Percentiles rank a stretch among this genome's conserved stretches.
Evolutionary conservation across 1,139 yeast species (phyloP).

Genomic region (Lodderomyces elongisporus): DNA sequence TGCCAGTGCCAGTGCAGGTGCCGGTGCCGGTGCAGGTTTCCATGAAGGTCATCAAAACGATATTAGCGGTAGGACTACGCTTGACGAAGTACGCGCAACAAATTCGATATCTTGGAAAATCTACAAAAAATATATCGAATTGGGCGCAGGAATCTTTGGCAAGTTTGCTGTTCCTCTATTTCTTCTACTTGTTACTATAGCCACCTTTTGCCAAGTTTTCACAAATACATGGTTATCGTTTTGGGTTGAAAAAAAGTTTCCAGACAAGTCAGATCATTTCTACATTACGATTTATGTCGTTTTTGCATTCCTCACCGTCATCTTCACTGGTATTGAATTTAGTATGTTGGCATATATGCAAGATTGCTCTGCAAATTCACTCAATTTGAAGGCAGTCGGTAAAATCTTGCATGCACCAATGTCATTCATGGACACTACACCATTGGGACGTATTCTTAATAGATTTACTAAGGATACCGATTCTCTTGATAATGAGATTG

Average conservation of each 20-base stretch:
- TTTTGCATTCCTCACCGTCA: slow-evolving; percentile 37
- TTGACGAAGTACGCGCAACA: slow-evolving; percentile 36
- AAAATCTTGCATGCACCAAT: slow-evolving; percentile 41
- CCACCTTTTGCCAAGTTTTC: slow-evolving; percentile 32
- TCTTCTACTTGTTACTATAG: slow-evolving; percentile 35
- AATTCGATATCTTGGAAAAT: slow-evolving; percentile 38
- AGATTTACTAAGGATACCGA: slow-evolving; percentile 55
- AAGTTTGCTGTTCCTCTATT: slow-evolving; percentile 27
- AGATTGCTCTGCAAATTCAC: slow-evolving; percentile 34
- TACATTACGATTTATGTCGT: slow-evolving; percentile 32
- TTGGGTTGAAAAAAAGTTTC: slow-evolving; percentile 30
- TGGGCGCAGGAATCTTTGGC: slow-evolving; percentile 39
- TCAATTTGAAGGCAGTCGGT: slow-evolving; percentile 35
- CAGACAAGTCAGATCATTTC: slow-evolving; percentile 19
- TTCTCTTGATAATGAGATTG: slow-evolving; percentile 43
- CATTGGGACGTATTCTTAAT: slow-evolving; percentile 43
- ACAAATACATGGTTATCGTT: slow-evolving; percentile 40
- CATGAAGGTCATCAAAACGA: slow-evolving; percentile 18
- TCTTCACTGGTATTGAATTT: slow-evolving; percentile 49
- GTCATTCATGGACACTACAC: slow-evolving; percentile 43
- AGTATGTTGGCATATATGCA: slow-evolving; percentile 52
- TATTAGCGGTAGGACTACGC: slow-evolving; percentile 23
- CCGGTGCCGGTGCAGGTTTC: background rate
- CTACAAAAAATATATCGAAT: slow-evolving; percentile 29
- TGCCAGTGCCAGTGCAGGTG: slow-evolving; percentile 1